A percentile compares a stretch with the other conserved stretches of the same genome.
These are phyloP conservation scores for Mercurialis annua DNA, from an alignment of 345 rosid species.

Conservation along the genomic window DNA sequence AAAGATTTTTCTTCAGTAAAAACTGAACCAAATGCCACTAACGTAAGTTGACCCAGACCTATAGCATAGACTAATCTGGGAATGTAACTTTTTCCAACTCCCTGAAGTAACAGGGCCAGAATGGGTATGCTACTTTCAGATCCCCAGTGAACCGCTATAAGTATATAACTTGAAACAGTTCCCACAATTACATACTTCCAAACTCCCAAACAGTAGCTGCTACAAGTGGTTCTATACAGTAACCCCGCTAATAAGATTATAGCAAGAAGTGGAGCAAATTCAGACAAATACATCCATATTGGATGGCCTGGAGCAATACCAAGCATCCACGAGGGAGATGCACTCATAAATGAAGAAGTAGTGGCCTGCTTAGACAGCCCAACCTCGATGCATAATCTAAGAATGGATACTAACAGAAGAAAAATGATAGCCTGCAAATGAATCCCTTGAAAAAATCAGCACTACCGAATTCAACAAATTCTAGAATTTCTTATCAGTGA, in stretches of 20 bases:
- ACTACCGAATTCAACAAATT: conserved; percentile 8
- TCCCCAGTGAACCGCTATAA: conserved; percentile 71
- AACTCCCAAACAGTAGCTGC: conserved; percentile 31
- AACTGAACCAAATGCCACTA: conserved; percentile 38
- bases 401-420: conserved; percentile 54
- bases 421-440: conserved; percentile 61
- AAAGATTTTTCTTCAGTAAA: conserved; percentile 26
- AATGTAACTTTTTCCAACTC: conserved; percentile 42
- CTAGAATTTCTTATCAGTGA: not conserved
- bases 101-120: conserved; percentile 36
- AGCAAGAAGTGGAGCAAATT: conserved; percentile 53
- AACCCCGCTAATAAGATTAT: conserved; percentile 43
- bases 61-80: conserved; percentile 56
- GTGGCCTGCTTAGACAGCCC: conserved; percentile 95
- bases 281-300: conserved; percentile 42
- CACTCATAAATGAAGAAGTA: conserved; percentile 68
- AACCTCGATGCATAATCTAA: conserved; percentile 74
- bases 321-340: conserved; percentile 69
- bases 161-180: conserved; percentile 55
- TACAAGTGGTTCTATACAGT: conserved; percentile 31
- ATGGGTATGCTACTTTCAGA: conserved; percentile 46
- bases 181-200: conserved; percentile 48
- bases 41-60: conserved; percentile 54
- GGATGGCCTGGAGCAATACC: conserved; percentile 53
- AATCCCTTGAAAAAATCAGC: conserved; percentile 19